A percentile compares a stretch with the other conserved stretches of the same genome.
These are phyloP conservation scores for Cytidiella melzeri DNA, from an alignment of 768 basidiomycete genomes.

Conservation along the genomic window DNA sequence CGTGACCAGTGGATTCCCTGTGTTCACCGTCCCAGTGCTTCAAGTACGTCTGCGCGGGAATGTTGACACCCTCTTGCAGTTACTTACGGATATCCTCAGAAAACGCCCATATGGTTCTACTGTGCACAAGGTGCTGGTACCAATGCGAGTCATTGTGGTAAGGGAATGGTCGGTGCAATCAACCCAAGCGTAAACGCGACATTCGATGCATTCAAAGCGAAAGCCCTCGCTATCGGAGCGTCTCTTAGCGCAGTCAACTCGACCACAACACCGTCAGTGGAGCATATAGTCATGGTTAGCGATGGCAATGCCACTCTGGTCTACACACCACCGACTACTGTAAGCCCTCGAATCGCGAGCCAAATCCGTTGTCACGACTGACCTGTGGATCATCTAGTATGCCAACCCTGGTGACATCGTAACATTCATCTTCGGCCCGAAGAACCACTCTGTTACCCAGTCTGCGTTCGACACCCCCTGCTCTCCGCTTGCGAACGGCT, in stretches of 20 bases:
- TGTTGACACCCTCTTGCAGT: background rate
- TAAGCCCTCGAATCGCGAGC: background rate
- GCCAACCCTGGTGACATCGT: slow-evolving; percentile 33
- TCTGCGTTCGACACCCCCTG: slow-evolving; percentile 23
- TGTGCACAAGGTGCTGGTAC: slow-evolving; percentile 17
- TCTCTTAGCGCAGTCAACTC: slow-evolving; percentile 16
- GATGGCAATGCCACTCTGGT: background rate
- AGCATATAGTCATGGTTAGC: background rate
- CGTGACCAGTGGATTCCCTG: slow-evolving; percentile 6
- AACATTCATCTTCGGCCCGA: slow-evolving; percentile 35
- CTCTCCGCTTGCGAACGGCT: slow-evolving; percentile 36
- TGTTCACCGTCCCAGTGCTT: slow-evolving; percentile 19
- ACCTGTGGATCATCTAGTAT: background rate
- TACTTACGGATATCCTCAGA: background rate
- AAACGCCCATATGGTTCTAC: slow-evolving; percentile 21
- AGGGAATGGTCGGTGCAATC: slow-evolving; percentile 27
- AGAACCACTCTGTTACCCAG: slow-evolving; percentile 34
- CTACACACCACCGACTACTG: background rate
- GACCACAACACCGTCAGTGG: background rate
- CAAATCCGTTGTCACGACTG: background rate
- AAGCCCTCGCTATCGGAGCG: slow-evolving; percentile 46
- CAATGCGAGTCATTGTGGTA: slow-evolving; percentile 11
- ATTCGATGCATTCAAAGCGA: slow-evolving; percentile 48
- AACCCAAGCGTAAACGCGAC: slow-evolving; percentile 19
- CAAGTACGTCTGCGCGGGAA: slow-evolving; percentile 7